Percentiles rank a stretch among this genome's conserved stretches.
phyloP scores from a whole-genome alignment of 805 yeast genomes.

The Saccharomycopsis sp. region DNA sequence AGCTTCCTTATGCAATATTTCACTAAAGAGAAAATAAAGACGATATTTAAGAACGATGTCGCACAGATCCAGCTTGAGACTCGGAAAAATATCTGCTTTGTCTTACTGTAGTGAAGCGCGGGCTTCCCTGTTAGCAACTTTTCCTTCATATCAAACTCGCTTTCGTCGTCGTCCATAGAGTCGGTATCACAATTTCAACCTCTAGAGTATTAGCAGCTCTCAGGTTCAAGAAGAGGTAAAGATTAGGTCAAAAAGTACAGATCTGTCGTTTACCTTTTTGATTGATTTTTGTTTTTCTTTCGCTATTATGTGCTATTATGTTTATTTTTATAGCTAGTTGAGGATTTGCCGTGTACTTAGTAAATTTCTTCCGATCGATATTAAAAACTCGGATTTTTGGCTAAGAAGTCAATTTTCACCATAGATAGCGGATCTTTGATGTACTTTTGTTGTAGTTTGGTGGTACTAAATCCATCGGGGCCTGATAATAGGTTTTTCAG shows the following conservation, averaged over 20 bases:
- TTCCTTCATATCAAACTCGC: background rate
- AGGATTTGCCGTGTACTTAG: too few species aligned
- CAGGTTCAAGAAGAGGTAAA: background rate
- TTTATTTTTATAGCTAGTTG: too few species aligned
- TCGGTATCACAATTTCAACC: background rate
- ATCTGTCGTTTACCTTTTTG: background rate
- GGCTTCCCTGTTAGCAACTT: background rate
- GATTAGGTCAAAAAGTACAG: background rate
- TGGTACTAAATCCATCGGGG: background rate
- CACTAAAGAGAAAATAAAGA: background rate
- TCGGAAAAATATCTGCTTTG: background rate
- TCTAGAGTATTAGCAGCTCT: background rate
- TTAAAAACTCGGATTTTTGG: background rate
- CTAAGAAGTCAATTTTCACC: background rate
- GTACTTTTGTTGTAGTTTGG: background rate
- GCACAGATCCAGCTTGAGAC: background rate
- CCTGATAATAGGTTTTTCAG: background rate
- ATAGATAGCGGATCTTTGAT: background rate
- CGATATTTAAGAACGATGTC: background rate
- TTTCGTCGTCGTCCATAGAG: background rate
- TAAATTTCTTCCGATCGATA: background rate
- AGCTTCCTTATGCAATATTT: background rate
- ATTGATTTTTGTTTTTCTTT: background rate
- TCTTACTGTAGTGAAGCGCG: background rate
- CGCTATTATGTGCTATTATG: too few species aligned